Conservation (phyloP, 805 yeast genomes). For the Metschnikowia baotianmanensis region DNA sequence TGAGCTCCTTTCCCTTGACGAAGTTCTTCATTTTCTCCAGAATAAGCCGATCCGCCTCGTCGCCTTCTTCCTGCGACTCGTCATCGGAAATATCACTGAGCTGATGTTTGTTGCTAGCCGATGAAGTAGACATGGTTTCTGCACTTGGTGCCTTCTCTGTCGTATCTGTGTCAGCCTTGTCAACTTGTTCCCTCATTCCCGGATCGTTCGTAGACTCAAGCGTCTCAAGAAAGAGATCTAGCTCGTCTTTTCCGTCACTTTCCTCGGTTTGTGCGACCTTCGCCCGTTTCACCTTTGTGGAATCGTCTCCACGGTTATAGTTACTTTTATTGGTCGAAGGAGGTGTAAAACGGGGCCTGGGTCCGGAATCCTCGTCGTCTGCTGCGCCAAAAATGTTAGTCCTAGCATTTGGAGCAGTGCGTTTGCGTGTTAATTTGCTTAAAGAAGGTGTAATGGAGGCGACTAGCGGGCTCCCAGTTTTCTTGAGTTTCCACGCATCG, state of each 20-base stretch:
- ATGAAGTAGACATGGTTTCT: background rate
- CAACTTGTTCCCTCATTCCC: background rate
- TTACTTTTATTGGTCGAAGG: constrained; percentile 16
- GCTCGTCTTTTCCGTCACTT: constrained; percentile 21
- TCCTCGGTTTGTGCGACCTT: background rate
- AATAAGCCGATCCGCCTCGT: constrained; percentile 32
- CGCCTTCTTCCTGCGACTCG: constrained; percentile 20
- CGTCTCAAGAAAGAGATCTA: constrained; percentile 24
- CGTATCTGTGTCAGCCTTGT: background rate
- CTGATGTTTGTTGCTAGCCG: background rate
- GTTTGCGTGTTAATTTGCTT: constrained; percentile 1
- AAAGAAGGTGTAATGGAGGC: background rate
- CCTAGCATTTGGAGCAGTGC: background rate
- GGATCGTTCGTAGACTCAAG: constrained; percentile 5
- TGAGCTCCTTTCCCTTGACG: constrained; percentile 50
- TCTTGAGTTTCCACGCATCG: constrained; percentile 52
- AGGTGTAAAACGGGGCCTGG: constrained; percentile 21
- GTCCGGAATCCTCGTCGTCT: constrained; percentile 25
- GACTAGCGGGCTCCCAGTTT: background rate
- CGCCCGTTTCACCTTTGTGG: background rate
- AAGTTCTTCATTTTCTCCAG: constrained; percentile 39
- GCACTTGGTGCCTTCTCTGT: too few relatives aligned
- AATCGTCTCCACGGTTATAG: constrained; percentile 12
- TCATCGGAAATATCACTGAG: background rate
- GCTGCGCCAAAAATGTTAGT: constrained; percentile 21